Percentiles rank a stretch among this genome's conserved stretches.
phyloP scores from a whole-genome alignment of 306 rosid species.

The Cotoneaster glaucophyllus region DNA sequence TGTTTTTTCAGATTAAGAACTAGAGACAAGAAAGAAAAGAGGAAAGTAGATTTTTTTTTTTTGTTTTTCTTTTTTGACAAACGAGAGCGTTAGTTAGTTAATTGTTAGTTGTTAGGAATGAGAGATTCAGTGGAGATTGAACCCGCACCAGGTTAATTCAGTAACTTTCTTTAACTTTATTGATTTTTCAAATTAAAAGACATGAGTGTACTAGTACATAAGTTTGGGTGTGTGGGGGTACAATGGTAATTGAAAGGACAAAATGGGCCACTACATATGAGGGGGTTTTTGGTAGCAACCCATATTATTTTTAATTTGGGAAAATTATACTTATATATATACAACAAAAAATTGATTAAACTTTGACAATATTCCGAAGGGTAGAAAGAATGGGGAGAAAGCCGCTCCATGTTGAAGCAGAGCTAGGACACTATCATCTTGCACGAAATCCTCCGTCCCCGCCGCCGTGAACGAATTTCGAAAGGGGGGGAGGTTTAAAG shows the following conservation, averaged over 20 bases:
- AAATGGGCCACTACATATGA: conserved; percentile 27
- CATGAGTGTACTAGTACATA: neutral
- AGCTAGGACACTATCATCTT: conserved; percentile 26
- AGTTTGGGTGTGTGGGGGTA: conserved; percentile 8
- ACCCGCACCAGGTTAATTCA: neutral
- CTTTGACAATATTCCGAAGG: conserved; percentile 17
- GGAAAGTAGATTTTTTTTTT: neutral
- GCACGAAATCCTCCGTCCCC: conserved; percentile 42
- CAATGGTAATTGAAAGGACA: conserved; percentile 15
- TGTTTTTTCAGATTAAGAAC: too few species aligned
- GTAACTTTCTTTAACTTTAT: neutral
- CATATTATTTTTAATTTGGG: conserved; percentile 31
- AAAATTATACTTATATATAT: conserved; percentile 31
- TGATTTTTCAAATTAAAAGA: neutral
- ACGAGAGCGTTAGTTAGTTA: too few species aligned
- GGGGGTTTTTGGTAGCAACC: conserved; percentile 30
- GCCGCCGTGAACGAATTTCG: conserved; percentile 17
- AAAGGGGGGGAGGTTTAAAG: conserved; percentile 27
- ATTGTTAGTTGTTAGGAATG: too few species aligned
- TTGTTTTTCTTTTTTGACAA: too few species aligned
- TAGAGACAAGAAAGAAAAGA: too few species aligned
- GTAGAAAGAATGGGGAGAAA: conserved; percentile 22
- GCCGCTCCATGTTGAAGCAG: conserved; percentile 28
- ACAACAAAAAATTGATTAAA: conserved; percentile 51
- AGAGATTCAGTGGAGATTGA: too few species aligned